phyloP scores from a whole-genome alignment of 148 eudicot genomes.

The Rheum nobile region DNA sequence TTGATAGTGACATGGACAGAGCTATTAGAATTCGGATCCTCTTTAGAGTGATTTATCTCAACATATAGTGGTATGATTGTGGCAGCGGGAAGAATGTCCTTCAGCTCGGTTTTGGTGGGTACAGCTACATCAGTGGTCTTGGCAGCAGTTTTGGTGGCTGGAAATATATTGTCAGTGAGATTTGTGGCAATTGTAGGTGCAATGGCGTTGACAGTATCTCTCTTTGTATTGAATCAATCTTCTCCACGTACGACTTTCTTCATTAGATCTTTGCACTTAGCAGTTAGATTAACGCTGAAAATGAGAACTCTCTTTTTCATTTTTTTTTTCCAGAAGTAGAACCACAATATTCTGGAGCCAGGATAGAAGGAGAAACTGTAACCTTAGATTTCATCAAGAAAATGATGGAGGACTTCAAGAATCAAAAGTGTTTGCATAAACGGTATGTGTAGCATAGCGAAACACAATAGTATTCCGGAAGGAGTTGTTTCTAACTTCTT shows the following conservation, averaged over 20 bases:
- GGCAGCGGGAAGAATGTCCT: constrained; percentile 36
- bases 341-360: constrained; percentile 92
- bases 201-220: constrained; percentile 36
- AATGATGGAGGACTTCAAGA: constrained; percentile 92
- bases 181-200: constrained; percentile 46
- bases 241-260: constrained; percentile 30
- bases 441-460: constrained; percentile 33
- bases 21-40: neutral
- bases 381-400: constrained; percentile 87
- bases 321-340: constrained; percentile 57
- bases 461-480: neutral
- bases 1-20: neutral
- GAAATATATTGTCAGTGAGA: constrained; percentile 30
- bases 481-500: neutral
- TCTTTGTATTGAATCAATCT: constrained; percentile 24
- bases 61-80: constrained; percentile 26
- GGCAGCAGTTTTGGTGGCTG: constrained; percentile 65
- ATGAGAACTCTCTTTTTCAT: neutral
- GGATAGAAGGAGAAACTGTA: constrained; percentile 77
- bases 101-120: constrained; percentile 27
- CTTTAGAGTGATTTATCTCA: constrained; percentile 21
- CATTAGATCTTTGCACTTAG: constrained; percentile 11
- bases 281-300: neutral
- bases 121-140: constrained; percentile 60
- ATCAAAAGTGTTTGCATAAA: constrained; percentile 73